Conservation (phyloP, 176 grass and related monocot genomes). For the Ampelocalamus luodianensis region DNA sequence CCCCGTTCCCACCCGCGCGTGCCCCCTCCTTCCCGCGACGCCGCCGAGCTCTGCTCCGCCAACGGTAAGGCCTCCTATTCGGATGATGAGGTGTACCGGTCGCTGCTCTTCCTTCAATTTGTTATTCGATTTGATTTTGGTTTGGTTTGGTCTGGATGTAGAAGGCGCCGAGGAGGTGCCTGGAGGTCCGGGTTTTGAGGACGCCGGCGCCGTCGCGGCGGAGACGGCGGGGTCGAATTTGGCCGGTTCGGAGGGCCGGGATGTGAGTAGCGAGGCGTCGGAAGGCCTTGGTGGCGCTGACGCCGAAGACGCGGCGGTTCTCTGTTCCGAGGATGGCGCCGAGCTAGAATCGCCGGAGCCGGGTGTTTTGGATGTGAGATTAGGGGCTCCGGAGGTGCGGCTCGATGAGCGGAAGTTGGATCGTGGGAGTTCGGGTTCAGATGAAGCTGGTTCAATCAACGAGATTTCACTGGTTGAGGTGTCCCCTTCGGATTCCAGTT, state of each 20-base stretch:
- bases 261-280: neutral
- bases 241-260: neutral
- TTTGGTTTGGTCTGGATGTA: constrained; percentile 42
- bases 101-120: constrained; percentile 13
- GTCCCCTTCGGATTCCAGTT: constrained; percentile 51
- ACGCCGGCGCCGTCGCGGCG: constrained; percentile 23
- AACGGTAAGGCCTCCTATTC: constrained; percentile 45
- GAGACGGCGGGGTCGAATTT: constrained; percentile 16
- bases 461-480: constrained; percentile 39
- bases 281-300: neutral
- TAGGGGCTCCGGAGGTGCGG: constrained; percentile 29
- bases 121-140: neutral
- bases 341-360: constrained; percentile 14
- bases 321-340: neutral
- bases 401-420: neutral
- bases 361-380: constrained; percentile 37
- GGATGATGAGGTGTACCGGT: neutral
- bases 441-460: constrained; percentile 33
- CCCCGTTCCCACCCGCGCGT: neutral
- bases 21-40: neutral
- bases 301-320: neutral
- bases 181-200: neutral
- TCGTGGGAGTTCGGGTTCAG: constrained; percentile 3
- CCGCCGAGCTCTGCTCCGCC: constrained; percentile 42
- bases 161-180: constrained; percentile 44